phyloP scores from a whole-genome alignment of 139 green algal species.

The Chlorella ohadii region DNA sequence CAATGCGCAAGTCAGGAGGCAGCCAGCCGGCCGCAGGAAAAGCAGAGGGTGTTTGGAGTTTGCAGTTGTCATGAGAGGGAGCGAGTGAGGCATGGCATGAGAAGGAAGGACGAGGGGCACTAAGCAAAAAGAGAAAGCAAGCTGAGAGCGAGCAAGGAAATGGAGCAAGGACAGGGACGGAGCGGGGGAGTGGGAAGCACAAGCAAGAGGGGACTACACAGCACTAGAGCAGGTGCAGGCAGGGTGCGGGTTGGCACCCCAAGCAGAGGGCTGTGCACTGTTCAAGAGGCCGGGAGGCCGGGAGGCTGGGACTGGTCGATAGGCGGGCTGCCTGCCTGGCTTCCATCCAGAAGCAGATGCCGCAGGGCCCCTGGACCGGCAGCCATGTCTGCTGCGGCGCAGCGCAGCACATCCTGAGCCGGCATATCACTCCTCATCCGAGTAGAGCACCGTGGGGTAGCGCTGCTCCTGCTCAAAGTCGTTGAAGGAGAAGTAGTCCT shows the following conservation, averaged over 20 bases:
- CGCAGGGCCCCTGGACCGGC: too few relatives aligned
- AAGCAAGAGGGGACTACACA: neutral
- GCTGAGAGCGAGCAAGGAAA: neutral
- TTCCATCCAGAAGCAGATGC: too few relatives aligned
- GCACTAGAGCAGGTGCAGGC: neutral
- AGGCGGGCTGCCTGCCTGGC: too few relatives aligned
- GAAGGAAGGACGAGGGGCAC: too few relatives aligned
- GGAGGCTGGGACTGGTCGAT: too few relatives aligned
- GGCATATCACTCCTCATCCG: slow-evolving; percentile 10
- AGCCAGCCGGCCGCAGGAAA: neutral
- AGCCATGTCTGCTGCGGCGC: too few relatives aligned
- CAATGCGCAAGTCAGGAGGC: neutral
- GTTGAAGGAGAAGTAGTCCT: neutral
- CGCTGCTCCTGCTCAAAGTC: neutral
- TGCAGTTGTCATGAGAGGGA: too few relatives aligned
- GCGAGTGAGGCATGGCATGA: too few relatives aligned
- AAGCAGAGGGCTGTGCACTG: too few relatives aligned
- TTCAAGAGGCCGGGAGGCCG: neutral
- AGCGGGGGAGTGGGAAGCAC: neutral
- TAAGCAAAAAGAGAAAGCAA: neutral
- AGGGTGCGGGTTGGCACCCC: too few relatives aligned
- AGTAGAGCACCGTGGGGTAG: slow-evolving; percentile 9
- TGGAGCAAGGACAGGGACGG: neutral
- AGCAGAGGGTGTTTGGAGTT: neutral
- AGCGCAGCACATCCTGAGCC: too few relatives aligned